Conservation (phyloP, 768 basidiomycete genomes). For the Tulasnella sp. region DNA sequence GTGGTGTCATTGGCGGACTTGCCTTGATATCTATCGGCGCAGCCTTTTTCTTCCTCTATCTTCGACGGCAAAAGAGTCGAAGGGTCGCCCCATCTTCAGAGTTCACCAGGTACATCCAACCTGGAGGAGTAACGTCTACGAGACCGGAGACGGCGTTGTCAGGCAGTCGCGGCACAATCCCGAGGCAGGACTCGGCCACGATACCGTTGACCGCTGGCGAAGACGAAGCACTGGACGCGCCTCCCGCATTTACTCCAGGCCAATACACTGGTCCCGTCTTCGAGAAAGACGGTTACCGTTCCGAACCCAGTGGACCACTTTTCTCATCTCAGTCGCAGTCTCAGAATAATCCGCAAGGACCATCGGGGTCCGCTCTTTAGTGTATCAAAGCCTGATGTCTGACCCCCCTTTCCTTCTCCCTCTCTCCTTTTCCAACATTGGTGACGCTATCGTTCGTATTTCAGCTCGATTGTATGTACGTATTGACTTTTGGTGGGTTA, state of each 20-base stretch:
- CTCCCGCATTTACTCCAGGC: conserved; percentile 8
- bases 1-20: conserved; percentile 3
- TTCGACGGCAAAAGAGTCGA: background rate
- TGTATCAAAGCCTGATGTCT: background rate
- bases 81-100: conserved; percentile 6
- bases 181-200: background rate
- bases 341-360: background rate
- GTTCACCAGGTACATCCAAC: conserved; percentile 7
- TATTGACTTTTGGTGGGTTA: background rate
- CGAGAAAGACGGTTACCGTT: conserved; percentile 6
- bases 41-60: background rate
- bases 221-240: background rate
- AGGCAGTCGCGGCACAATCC: background rate
- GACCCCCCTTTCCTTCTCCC: background rate
- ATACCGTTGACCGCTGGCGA: conserved; percentile 2
- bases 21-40: background rate
- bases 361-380: background rate
- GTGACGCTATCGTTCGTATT: background rate
- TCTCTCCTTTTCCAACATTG: background rate
- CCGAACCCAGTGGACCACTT: background rate
- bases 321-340: background rate
- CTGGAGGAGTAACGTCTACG: background rate
- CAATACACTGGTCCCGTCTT: conserved; percentile 9
- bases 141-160: background rate
- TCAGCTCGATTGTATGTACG: background rate